Base-by-base conservation (phyloP, 2,329 filamentous ascomycete genomes). In the Aspergillus udagawae region DNA sequence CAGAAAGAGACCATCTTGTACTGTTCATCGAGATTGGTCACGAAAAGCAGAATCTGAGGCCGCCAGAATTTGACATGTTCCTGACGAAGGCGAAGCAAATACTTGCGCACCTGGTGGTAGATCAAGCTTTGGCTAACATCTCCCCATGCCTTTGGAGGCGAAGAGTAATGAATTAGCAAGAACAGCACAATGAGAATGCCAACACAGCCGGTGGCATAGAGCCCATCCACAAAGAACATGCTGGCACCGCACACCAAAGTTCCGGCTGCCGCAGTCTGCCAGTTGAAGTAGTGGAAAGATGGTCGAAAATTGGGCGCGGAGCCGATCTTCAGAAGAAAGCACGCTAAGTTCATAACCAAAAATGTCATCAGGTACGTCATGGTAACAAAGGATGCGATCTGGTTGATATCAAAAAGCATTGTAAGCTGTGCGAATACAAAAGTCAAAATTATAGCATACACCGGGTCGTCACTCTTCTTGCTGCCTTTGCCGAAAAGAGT, bases 41-140 rank as follows among this genome's bases (percentile, higher is more conserved):
- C 85, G 53, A 96, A 83, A 0, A 96, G 80, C 50, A 96, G 83
- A 47, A 96, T 92, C 63, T 95, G 91, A 0, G 91, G 91, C 52
- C 91, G 83, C 91, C 92, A 96, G 70, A 95, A 96, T 68, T 96
- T 96, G 73, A 96, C 92, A 69, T 96, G 91, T 66, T 96, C 91
- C 38, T 91, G 90, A 51, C 86, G 87, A 29, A 96, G 78, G n/a
- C 91, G 85, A 29, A 96, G 78, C 29, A 96, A 76, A 67, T 96
- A 95, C 67, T 96, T 96, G 58, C 91, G 84, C 14, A 95, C 91
- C 76, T 96, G 91, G 61, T 88, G 85, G 67, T 95, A 96, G 53
- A 96, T 95, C 59, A 96, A 77, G 66, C 90, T 92, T 66, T 96
- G 91, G 8, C 89, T 92, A 20, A 96, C 91, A 71, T 95, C 91